Percentiles rank a stretch among this genome's conserved stretches.
These are phyloP conservation scores for Hsuehochloa calcarea DNA, from an alignment of 176 grass and related monocot genomes.

Conservation along the genomic window DNA sequence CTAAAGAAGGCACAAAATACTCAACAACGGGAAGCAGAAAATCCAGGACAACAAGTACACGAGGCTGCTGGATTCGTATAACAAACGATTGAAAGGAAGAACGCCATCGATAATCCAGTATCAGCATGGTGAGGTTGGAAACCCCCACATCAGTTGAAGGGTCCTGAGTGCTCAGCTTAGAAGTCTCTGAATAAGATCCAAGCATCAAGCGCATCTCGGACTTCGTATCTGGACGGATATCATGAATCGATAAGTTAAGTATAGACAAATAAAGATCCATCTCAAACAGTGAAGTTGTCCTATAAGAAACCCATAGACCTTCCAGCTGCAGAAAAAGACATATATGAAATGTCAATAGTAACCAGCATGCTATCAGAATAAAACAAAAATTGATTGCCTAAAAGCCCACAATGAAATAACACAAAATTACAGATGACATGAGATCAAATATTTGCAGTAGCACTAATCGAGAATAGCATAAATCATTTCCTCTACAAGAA, in stretches of 20 bases:
- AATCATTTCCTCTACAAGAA: background rate
- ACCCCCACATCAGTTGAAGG: conserved; percentile 41
- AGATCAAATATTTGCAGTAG: conserved; percentile 7
- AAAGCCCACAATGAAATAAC: background rate
- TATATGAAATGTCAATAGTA: conserved; percentile 11
- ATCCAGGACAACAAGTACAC: conserved; percentile 87
- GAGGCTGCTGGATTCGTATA: conserved; percentile 87
- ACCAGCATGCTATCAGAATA: background rate
- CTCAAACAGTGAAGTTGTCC: conserved; percentile 86
- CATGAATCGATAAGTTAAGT: conserved; percentile 74
- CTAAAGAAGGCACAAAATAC: conserved; percentile 91
- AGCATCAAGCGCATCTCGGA: conserved; percentile 95
- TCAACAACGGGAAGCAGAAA: conserved; percentile 86
- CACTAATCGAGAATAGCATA: background rate
- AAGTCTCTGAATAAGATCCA: conserved; percentile 74
- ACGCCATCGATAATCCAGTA: conserved; percentile 95
- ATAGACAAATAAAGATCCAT: conserved; percentile 88
- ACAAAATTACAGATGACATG: background rate
- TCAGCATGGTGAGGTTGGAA: conserved; percentile 94
- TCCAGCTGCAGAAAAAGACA: conserved; percentile 61
- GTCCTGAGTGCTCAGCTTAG: conserved; percentile 38
- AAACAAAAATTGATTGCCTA: background rate
- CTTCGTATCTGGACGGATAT: conserved; percentile 91
- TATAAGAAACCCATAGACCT: conserved; percentile 96
- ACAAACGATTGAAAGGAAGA: conserved; percentile 91